Base-by-base conservation (phyloP, 352 stramenopile genomes). In the Phytophthora litchii region DNA sequence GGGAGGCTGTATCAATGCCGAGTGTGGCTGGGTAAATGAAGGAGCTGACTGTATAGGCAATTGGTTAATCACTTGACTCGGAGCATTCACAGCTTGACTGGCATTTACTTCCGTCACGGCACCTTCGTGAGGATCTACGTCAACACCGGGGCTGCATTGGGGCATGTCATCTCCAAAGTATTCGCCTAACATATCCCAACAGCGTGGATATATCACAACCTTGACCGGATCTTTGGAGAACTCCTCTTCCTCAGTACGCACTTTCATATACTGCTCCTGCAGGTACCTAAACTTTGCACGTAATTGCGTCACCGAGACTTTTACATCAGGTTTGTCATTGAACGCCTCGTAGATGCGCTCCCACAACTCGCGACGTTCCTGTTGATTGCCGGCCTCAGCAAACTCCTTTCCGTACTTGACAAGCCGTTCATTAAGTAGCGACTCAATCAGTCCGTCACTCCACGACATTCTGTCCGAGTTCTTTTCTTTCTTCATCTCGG, bases 281-380 rank as follows among this genome's bases (percentile, higher is more conserved):
- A 69, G 34, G 20, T 60, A 54, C 13, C 60, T 37, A 21, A 67
- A 73, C 54, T 73, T 73, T 23, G 60, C 38, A 12, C 64, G 59
- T 14, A 70, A 35, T 37, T 73, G 60, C 10, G 40, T 36, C 23
- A 69, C 54, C 25, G 64, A 60, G 47, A 62, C 51, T 16, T n/a
- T 21, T 25, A 46, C 37, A 3, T 31, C 14, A 38, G 66, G 48
- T 48, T 42, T 62, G n/a, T 40, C 37, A 29, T 66, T 70, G 17
- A 72, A 72, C 41, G 45, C 41, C 11, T 34, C 45, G 13, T 51
- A 51, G 20, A 72, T 65, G 5, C 36, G 38, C 1, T 42, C 43
- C 58, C 64, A 72, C 25, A 72, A 25, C 41, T 68, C 46, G 25
- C 64, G 53, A 32, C 61, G 44, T 16, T 55, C 34, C 19, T 19